Conservation (phyloP, 768 basidiomycete species). For the Pleurotus platypus region DNA sequence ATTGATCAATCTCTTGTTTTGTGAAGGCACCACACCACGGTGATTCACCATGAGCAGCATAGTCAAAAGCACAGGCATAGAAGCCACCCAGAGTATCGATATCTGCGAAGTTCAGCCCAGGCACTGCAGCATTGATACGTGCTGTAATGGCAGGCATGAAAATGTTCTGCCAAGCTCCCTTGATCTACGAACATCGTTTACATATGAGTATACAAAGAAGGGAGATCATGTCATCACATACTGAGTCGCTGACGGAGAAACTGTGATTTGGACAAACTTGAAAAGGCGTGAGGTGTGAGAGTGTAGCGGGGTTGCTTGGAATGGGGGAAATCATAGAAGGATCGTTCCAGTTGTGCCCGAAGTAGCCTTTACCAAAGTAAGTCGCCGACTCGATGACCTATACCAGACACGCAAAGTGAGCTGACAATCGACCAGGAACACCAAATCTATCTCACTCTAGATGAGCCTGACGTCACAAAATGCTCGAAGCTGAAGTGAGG, state of each 20-base stretch:
- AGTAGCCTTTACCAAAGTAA: constrained; percentile 36
- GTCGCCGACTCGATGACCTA: constrained; percentile 29
- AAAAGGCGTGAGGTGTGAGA: constrained; percentile 38
- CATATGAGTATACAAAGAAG: not conserved
- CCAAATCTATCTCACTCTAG: not conserved
- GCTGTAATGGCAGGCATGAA: constrained; percentile 31
- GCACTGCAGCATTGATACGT: constrained; percentile 28
- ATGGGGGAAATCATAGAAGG: constrained; percentile 17
- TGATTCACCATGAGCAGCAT: constrained; percentile 30
- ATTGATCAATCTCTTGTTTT: constrained; percentile 24
- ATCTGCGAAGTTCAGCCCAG: constrained; percentile 26
- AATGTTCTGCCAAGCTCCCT: constrained; percentile 24
- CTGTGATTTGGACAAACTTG: constrained; percentile 27
- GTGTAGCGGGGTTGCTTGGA: constrained; percentile 26
- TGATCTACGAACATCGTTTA: not conserved
- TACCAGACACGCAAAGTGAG: not conserved
- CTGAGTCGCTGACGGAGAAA: constrained; percentile 18
- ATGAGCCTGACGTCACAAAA: not conserved
- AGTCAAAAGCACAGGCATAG: constrained; percentile 39
- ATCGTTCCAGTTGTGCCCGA: constrained; percentile 27
- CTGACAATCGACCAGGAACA: not conserved
- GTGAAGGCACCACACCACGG: constrained; percentile 39
- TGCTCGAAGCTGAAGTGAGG: not conserved
- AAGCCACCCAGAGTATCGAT: constrained; percentile 34
- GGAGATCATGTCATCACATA: constrained; percentile 21